phyloP scores from a whole-genome alignment of 345 rosid genomes.

The Hibiscus tridactylites region DNA sequence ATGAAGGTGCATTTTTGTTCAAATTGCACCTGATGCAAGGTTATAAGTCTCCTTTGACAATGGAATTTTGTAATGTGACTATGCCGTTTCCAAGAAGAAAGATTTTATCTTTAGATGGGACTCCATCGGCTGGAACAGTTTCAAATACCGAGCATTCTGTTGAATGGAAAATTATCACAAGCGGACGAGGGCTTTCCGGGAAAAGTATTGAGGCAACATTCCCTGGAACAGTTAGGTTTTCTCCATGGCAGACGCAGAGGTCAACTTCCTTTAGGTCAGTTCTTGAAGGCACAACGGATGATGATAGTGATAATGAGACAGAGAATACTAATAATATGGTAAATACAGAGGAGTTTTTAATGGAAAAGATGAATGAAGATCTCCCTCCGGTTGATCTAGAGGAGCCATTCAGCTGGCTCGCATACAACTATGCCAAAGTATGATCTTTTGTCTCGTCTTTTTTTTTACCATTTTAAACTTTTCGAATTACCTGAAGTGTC shows the following conservation, averaged over 20 bases:
- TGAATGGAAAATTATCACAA: constrained; percentile 76
- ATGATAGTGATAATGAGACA: constrained; percentile 63
- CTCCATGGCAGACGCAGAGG: constrained; percentile 62
- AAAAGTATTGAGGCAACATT: constrained; percentile 80
- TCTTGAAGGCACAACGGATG: constrained; percentile 40
- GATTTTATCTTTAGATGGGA: constrained; percentile 72
- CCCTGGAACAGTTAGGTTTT: constrained; percentile 84
- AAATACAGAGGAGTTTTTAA: constrained; percentile 63
- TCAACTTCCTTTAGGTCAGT: constrained; percentile 22
- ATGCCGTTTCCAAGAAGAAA: constrained; percentile 95
- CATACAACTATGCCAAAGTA: constrained; percentile 85
- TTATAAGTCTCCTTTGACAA: constrained; percentile 64
- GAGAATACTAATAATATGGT: constrained; percentile 58
- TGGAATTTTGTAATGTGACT: constrained; percentile 80
- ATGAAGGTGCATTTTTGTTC: constrained; percentile 91
- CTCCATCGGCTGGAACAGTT: constrained; percentile 76
- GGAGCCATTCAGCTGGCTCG: constrained; percentile 95
- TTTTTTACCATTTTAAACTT: neutral
- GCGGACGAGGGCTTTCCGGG: constrained; percentile 73
- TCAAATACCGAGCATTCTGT: constrained; percentile 75
- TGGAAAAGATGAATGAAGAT: constrained; percentile 77
- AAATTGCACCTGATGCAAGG: constrained; percentile 84
- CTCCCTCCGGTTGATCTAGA: constrained; percentile 82
- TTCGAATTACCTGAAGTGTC: neutral
- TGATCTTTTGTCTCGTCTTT: constrained; percentile 12